Evolutionary conservation across 768 basidiomycete genomes (phyloP), one percentile per base, ranked within the genome.

Genomic region (Leucocoprinus birnbaumii): DNA sequence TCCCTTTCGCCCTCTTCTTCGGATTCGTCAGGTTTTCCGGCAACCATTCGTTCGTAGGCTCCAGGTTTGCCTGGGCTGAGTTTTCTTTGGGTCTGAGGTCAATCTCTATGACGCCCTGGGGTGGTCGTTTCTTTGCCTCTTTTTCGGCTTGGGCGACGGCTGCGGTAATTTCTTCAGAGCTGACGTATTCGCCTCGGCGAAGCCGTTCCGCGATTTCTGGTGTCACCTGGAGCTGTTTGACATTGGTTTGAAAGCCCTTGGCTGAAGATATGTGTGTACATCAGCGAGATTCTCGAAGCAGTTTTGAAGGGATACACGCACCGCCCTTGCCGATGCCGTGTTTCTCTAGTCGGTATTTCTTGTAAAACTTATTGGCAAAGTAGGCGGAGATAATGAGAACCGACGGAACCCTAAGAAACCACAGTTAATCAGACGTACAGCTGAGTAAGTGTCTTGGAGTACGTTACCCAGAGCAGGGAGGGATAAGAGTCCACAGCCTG

Each of bases 241-340:
- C 80, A 51, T 73, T 76, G 0, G 81, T 83, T 63, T 82, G 80
- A 63, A 83, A 83, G 6, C 81, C 81, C 2, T 76, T 74, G 1
- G 81, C 80, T 80, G 47, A 27, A 14, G 14, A n/a, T 13, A 46
- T 19, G 21, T 22, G 19, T 41, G 22, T n/a, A n/a, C n/a, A n/a
- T 2, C 13, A 14, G 22, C n/a, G 9, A 25, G 26, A 37, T n/a
- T n/a, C n/a, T n/a, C n/a, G 6, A 35, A 4, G 24, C 18, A 38
- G 4, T 16, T 38, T 10, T 3, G 16, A 24, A 31, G 34, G 37
- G 19, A 19, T 5, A 51, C 37, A 59, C 76, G 35, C 51, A 81
- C 80, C 80, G 49, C 80, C 80, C 65, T 78, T 80, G n/a, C 80
- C 80, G 38, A 82, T 82, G 6, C 80, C 80, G 58, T 83, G 68